These are phyloP conservation scores for Dunaliella salina DNA, from an alignment of 163 green algal genomes.

Conservation along the genomic window DNA sequence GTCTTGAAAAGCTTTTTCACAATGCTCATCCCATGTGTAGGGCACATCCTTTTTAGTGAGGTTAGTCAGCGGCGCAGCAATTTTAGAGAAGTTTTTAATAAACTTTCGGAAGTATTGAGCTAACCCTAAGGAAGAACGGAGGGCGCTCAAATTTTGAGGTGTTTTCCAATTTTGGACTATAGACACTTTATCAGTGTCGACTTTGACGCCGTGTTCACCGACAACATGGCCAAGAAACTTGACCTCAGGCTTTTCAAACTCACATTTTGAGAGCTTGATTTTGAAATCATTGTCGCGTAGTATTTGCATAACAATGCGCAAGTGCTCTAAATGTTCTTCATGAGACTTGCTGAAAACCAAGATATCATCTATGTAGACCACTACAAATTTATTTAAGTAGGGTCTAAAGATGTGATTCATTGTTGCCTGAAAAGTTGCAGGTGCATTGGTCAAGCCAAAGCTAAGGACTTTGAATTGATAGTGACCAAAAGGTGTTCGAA, in stretches of 20 bases:
- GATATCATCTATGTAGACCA: slow-evolving; percentile 44
- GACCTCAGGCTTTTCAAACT: too few relatives aligned
- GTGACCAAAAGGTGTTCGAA: too few relatives aligned
- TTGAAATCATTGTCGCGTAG: too few relatives aligned
- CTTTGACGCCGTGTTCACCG: slow-evolving; percentile 16
- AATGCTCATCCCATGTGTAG: too few relatives aligned
- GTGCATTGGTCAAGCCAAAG: slow-evolving; percentile 39
- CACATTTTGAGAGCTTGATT: too few relatives aligned
- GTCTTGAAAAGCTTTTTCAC: slow-evolving; percentile 21
- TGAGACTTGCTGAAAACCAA: slow-evolving; percentile 7
- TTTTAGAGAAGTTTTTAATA: too few relatives aligned
- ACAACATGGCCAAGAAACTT: slow-evolving; percentile 37
- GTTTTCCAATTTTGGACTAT: slow-evolving; percentile 25
- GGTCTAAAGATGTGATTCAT: slow-evolving; percentile 46
- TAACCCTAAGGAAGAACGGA: slow-evolving; percentile 34
- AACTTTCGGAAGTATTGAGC: too few relatives aligned
- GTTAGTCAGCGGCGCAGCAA: too few relatives aligned
- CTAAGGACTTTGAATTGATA: slow-evolving; percentile 38
- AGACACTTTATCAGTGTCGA: slow-evolving; percentile 23
- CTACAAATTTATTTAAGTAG: too few relatives aligned
- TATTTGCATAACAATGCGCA: too few relatives aligned
- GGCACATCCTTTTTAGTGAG: too few relatives aligned
- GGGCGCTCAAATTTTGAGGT: slow-evolving; percentile 16
- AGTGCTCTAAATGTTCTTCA: too few relatives aligned
- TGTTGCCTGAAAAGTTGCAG: slow-evolving; percentile 30